A percentile compares a stretch with the other conserved stretches of the same genome.
Evolutionary conservation across 2,329 filamentous ascomycete genomes (phyloP).

Genomic region (Polychaeton citri): DNA sequence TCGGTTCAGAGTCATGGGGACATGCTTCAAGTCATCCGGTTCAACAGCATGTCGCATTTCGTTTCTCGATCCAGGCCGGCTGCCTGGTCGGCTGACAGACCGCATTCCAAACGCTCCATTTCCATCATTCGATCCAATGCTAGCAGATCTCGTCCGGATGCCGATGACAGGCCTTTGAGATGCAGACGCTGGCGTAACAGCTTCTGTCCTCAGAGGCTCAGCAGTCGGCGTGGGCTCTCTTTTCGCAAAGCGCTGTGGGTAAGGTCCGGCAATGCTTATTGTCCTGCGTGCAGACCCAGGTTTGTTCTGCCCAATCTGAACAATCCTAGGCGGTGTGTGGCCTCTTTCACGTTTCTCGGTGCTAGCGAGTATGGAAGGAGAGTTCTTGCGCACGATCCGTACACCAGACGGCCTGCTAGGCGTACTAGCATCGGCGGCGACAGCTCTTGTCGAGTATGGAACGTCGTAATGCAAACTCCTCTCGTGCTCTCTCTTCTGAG

Average conservation of each 20-base stretch:
- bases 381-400: slow-evolving; percentile 22
- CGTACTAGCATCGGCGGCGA: slow-evolving; percentile 18
- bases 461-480: slow-evolving; percentile 26
- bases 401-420: slow-evolving; percentile 22
- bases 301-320: slow-evolving; percentile 16
- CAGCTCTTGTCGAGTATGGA: slow-evolving; percentile 15
- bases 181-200: slow-evolving; percentile 24
- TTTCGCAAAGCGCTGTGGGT: slow-evolving; percentile 15
- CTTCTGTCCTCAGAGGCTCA: slow-evolving; percentile 10
- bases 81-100: slow-evolving; percentile 4
- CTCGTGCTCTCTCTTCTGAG: slow-evolving; percentile 30
- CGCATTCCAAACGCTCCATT: slow-evolving; percentile 11
- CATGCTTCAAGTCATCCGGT: slow-evolving; percentile 7
- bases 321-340: slow-evolving; percentile 22
- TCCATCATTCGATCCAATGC: slow-evolving; percentile 23
- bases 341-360: slow-evolving; percentile 8
- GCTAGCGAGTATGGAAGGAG: slow-evolving; percentile 13
- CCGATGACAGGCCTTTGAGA: slow-evolving; percentile 10
- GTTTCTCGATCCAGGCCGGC: slow-evolving; percentile 18
- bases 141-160: slow-evolving; percentile 16
- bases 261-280: slow-evolving; percentile 20
- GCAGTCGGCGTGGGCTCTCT: slow-evolving; percentile 20
- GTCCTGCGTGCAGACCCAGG: slow-evolving; percentile 19
- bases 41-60: slow-evolving; percentile 8
- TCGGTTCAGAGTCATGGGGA: slow-evolving; percentile 13